phyloP scores from a whole-genome alignment of 495 filamentous ascomycete species.

The Aspergillus steynii region DNA sequence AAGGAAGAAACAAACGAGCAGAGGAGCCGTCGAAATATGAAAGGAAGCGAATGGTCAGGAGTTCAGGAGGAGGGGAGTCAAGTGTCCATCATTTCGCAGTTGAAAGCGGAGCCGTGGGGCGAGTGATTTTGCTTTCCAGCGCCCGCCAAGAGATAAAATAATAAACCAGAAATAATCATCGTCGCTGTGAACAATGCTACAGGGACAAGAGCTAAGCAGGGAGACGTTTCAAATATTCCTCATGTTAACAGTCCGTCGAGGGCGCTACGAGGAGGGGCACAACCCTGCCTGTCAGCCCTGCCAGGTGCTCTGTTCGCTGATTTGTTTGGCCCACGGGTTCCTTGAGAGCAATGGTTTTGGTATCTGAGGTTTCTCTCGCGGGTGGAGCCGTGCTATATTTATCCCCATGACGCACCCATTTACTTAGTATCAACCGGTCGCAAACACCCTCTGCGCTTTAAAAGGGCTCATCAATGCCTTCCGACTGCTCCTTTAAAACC shows the following conservation, averaged over 20 bases:
- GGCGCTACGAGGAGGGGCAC: neutral
- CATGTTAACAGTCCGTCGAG: neutral
- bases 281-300: constrained; percentile 1
- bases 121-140: neutral
- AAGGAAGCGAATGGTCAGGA: constrained; percentile 4
- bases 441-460: neutral
- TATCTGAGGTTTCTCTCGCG: neutral
- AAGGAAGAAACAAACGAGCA: constrained; percentile 3
- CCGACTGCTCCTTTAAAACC: constrained; percentile 30
- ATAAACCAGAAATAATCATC: neutral
- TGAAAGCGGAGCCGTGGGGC: constrained; percentile 8
- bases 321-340: constrained; percentile 5
- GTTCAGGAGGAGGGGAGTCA: constrained; percentile 5
- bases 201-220: neutral
- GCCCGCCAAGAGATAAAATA: neutral
- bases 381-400: neutral
- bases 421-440: neutral
- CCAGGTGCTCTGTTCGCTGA: neutral
- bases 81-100: constrained; percentile 6
- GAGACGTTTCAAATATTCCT: neutral
- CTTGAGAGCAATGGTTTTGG: neutral
- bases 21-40: neutral
- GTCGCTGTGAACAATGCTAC: neutral
- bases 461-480: constrained; percentile 21
- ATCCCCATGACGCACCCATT: neutral